These are phyloP conservation scores for Tricholoma saponaceum DNA, from an alignment of 768 basidiomycete genomes.

Conservation along the genomic window DNA sequence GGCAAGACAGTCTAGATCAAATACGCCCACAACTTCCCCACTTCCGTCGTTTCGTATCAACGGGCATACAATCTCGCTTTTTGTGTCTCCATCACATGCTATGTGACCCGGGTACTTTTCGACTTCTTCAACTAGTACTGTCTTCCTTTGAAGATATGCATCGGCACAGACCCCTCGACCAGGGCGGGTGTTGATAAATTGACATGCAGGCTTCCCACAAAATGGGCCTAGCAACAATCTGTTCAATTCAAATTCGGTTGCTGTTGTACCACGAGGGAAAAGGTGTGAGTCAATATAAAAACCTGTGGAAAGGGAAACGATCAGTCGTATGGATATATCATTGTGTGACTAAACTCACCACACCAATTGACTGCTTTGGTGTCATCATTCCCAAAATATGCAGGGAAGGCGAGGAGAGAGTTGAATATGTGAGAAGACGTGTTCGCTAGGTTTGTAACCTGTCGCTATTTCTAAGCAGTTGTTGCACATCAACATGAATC, in stretches of 20 bases:
- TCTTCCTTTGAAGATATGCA: slow-evolving; percentile 53
- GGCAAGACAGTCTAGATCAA: slow-evolving; percentile 85
- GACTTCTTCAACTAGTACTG: slow-evolving; percentile 74
- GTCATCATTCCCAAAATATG: slow-evolving; percentile 57
- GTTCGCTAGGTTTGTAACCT: slow-evolving; percentile 89
- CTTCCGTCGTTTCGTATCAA: slow-evolving; percentile 22
- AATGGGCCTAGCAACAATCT: slow-evolving; percentile 77
- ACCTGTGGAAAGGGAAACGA: slow-evolving; percentile 41
- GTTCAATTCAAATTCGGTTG: slow-evolving; percentile 13
- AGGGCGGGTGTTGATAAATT: slow-evolving; percentile 60
- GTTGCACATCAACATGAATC: not conserved
- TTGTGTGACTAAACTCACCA: slow-evolving; percentile 64
- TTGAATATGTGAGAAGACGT: slow-evolving; percentile 78
- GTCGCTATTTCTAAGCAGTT: not conserved
- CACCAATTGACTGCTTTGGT: slow-evolving; percentile 87
- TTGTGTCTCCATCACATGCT: slow-evolving; percentile 88
- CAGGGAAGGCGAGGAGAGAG: slow-evolving; percentile 62
- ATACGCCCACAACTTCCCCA: slow-evolving; percentile 44
- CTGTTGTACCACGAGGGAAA: slow-evolving; percentile 36
- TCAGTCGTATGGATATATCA: not conserved
- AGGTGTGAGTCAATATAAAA: slow-evolving; percentile 75
- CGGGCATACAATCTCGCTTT: slow-evolving; percentile 88
- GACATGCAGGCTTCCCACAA: slow-evolving; percentile 89
- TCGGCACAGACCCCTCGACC: slow-evolving; percentile 83
- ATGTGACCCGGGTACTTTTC: slow-evolving; percentile 88